Base-by-base conservation (phyloP, 2,329 filamentous ascomycete species). In the Sarocladium brachiariae region DNA sequence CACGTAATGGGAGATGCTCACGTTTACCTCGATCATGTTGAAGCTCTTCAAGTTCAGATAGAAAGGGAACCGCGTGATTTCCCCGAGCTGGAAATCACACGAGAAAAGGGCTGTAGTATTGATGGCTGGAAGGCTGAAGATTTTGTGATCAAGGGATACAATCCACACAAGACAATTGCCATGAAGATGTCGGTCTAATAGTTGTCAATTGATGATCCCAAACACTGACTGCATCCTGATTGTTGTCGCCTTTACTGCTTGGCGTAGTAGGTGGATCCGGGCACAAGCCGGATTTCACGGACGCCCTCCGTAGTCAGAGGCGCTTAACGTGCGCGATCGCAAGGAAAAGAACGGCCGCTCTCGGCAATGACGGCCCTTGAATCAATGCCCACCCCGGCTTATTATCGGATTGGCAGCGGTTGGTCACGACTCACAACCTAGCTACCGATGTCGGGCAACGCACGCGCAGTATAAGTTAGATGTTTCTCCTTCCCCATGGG, bases 1-100 rank as follows among this genome's bases (percentile, higher is more conserved):
- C 93, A 97, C 68, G 90, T 90, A 46, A 95, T 99, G 90, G 93
- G 93, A 13, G 93, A 99, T 67, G 89, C 92, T n/a, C 93, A 99
- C 68, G 85, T 99, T 1, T 99, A 99, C 68, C 70, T 86, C 7
- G 92, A 99, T 65, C 93, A 99, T 65, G 80, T 95, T 7, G 90
- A 95, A 50, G 91, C 93, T 11, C 73, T 99, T 52, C 79, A 86
- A 62, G 77, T 81, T 51, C 93, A 99, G 70, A 65, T 97, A 30
- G 78, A 81, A 63, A 75, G 93, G 7, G 86, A 91, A 63, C 93
- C 93, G 23, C 78, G 82, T 10, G 77, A 81, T 0, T 97, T 97
- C 58, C 93, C 93, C 0, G 81, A 80, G 46, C 64, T 99, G 52
- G 80, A 84, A 56, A 90, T 97, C 53, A 71, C 73, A 50, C 75